Base-by-base conservation (phyloP, 257 asterid genomes). In the Lycium ferocissimum region DNA sequence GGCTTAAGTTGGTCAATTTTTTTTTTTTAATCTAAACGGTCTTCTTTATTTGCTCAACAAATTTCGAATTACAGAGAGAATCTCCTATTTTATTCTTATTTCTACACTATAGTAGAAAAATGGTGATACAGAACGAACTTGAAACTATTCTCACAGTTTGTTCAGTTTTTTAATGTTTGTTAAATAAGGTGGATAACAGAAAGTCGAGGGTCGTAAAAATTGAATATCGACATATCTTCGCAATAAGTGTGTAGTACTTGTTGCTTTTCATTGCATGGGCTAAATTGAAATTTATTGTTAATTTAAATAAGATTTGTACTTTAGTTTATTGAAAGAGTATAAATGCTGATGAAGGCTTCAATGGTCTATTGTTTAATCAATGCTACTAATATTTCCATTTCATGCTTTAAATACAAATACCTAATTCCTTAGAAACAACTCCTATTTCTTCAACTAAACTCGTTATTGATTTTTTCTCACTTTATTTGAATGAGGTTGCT, bases 381-480 rank as follows among this genome's bases (percentile, higher is more conserved):
- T 49, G 81, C 49, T 75, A 49, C 61, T 47, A 14, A 37, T 5
- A 65, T 15, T 67, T 37, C 22, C 13, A 20, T 75, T 75, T 75
- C 81, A 75, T 20, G 45, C 80, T n/a, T 45, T 11, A 75, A 75
- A 51, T 73, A 47, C 81, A 73, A 47, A 73, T 22, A 75, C 81
- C 62, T 75, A 75, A 75, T 76, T 13, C 13, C 45, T 49, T 51
- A 22, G 81, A 51, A 75, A 49, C 14, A 49, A 12, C 40, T 22
- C 59, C 81, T 75, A 38, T 75, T 75, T 38, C 81, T 75, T 76
- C 81, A 76, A 51, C 22, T 26, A 22, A 7, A 49, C 49, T 73
- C 59, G 7, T 20, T 45, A n/a, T 72, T 45, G 45, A 45, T 45
- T 58, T 58, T 17, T 58, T 17, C 20, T 17, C 7, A 20, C 58